A percentile compares a stretch with the other conserved stretches of the same genome.
These are phyloP conservation scores for Clonostachys chloroleuca DNA, from an alignment of 2,329 filamentous ascomycete genomes.

Conservation along the genomic window DNA sequence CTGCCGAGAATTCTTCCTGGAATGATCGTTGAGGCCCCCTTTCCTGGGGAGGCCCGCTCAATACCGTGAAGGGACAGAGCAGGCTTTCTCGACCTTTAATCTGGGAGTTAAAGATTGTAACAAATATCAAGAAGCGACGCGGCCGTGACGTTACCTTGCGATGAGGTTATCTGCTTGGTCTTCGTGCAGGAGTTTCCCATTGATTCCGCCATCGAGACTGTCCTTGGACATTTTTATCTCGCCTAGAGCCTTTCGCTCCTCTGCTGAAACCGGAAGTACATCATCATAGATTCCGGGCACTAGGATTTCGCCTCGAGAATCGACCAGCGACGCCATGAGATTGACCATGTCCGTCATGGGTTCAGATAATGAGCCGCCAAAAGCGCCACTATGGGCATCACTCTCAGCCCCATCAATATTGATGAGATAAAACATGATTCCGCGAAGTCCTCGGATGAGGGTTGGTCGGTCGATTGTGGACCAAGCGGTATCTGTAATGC, in stretches of 20 bases:
- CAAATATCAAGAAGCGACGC: too few relatives aligned
- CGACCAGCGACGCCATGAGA: constrained; percentile 79
- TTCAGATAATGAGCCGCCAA: constrained; percentile 93
- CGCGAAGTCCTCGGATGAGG: constrained; percentile 92
- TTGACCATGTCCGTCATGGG: constrained; percentile 97
- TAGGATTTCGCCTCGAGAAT: constrained; percentile 85
- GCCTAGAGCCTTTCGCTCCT: constrained; percentile 85
- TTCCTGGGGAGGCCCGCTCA: constrained; percentile 89
- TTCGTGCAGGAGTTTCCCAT: constrained; percentile 82
- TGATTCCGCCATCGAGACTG: constrained; percentile 86
- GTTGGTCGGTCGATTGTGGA: constrained; percentile 98
- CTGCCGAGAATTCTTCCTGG: constrained; percentile 97
- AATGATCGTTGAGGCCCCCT: constrained; percentile 97
- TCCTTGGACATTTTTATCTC: constrained; percentile 95
- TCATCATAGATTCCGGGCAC: constrained; percentile 94
- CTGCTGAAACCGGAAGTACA: constrained; percentile 80
- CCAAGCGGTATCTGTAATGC: constrained; percentile 99
- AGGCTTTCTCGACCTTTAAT: constrained; percentile 85
- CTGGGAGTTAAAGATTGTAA: constrained; percentile 58
- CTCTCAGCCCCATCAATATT: constrained; percentile 87
- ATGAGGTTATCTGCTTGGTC: constrained; percentile 86
- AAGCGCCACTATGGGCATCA: constrained; percentile 95
- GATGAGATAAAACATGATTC: constrained; percentile 96
- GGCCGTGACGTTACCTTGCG: constrained; percentile 58
- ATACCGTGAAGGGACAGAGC: constrained; percentile 92